A percentile compares a stretch with the other conserved stretches of the same genome.
These are phyloP conservation scores for Elongisporangium anandrum DNA, from an alignment of 352 stramenopile species.

Conservation along the genomic window DNA sequence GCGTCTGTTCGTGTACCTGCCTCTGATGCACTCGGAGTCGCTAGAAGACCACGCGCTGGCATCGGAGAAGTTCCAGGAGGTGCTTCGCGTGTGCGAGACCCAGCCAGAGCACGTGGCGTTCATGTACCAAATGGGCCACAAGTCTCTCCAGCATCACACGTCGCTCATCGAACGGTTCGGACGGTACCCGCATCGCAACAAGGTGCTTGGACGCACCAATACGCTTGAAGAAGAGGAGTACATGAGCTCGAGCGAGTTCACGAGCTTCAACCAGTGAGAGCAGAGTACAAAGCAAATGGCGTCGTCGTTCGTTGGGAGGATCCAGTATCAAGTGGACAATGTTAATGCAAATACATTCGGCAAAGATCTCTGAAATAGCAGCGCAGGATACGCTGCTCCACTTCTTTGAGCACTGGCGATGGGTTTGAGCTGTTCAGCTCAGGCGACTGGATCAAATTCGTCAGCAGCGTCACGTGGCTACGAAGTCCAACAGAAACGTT, in stretches of 20 bases:
- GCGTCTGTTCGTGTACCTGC: not conserved
- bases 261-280: not conserved
- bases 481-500: not conserved
- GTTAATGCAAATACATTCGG: conserved; percentile 37
- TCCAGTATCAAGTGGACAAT: conserved; percentile 1
- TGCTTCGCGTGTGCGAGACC: not conserved
- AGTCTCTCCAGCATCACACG: not conserved
- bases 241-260: not conserved
- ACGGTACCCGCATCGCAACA: conserved; percentile 1
- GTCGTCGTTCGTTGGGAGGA: not conserved
- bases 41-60: not conserved
- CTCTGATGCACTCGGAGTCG: not conserved
- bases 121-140: not conserved
- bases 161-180: not conserved
- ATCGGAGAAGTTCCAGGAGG: not conserved
- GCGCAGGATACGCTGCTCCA: conserved; percentile 74
- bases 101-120: not conserved
- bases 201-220: not conserved
- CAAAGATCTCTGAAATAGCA: conserved; percentile 82
- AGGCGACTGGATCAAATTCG: conserved; percentile 76
- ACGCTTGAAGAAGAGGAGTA: not conserved
- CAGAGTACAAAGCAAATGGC: not conserved
- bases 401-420: conserved; percentile 49
- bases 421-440: conserved; percentile 81
- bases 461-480: conserved; percentile 72